Conservation (phyloP, 176 grass and related monocot species). For the Zizania latifolia region DNA sequence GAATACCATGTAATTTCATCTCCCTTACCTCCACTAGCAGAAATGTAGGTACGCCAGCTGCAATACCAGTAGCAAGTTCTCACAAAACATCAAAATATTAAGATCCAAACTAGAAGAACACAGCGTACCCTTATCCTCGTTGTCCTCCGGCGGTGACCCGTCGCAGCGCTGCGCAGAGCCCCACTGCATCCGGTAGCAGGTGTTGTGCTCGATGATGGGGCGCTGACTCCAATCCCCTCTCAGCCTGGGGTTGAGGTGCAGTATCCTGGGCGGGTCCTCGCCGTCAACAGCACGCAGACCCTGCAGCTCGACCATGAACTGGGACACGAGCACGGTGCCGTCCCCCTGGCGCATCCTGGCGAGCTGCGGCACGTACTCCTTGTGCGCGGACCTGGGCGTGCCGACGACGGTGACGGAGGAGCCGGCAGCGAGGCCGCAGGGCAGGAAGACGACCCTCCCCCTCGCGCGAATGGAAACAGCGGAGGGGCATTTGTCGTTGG, state of each 20-base stretch:
- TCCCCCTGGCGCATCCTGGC: slow-evolving; percentile 43
- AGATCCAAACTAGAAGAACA: not conserved
- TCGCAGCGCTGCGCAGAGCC: slow-evolving; percentile 62
- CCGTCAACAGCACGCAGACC: slow-evolving; percentile 71
- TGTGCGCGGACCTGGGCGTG: slow-evolving; percentile 53
- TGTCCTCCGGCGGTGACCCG: slow-evolving; percentile 44
- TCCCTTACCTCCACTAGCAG: not conserved
- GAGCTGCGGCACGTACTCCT: slow-evolving; percentile 68
- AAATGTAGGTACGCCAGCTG: not conserved
- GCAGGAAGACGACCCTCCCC: slow-evolving; percentile 63
- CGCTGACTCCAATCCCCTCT: slow-evolving; percentile 85
- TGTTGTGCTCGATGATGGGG: slow-evolving; percentile 89
- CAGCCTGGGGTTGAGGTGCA: slow-evolving; percentile 79
- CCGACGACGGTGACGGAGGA: slow-evolving; percentile 75
- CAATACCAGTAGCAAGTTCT: not conserved
- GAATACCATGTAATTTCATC: not conserved
- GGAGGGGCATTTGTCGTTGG: slow-evolving; percentile 51
- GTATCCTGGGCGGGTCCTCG: slow-evolving; percentile 78
- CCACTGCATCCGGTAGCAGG: slow-evolving; percentile 96
- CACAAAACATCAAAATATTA: not conserved
- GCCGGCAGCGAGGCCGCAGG: slow-evolving; percentile 70
- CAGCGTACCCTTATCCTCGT: slow-evolving; percentile 56
- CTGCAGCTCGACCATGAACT: slow-evolving; percentile 92
- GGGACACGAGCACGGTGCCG: slow-evolving; percentile 67
- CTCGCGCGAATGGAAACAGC: slow-evolving; percentile 37